Conservation (phyloP, 306 rosid species). For the Dryas octopetala region DNA sequence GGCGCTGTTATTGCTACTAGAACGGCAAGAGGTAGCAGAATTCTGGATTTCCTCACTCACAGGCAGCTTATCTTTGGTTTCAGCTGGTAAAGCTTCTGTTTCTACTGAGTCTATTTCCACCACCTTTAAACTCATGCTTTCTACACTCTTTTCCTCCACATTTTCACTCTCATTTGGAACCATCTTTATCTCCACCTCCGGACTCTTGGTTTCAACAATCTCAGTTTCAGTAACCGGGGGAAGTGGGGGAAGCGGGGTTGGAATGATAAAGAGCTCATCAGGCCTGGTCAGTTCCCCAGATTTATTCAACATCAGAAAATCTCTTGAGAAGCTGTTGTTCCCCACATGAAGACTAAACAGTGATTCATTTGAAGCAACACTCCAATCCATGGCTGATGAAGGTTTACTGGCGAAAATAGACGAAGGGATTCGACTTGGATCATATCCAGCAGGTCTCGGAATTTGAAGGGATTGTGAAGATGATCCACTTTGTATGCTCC, state of each 20-base stretch:
- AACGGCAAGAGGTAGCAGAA: conserved; percentile 19
- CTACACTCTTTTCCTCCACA: background rate
- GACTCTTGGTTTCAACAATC: background rate
- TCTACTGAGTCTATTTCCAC: conserved; percentile 14
- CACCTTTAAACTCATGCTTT: background rate
- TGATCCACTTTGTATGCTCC: conserved; percentile 43
- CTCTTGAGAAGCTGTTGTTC: conserved; percentile 59
- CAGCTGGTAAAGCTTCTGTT: background rate
- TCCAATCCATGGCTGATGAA: conserved; percentile 57
- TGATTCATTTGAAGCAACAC: conserved; percentile 68
- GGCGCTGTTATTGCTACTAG: conserved; percentile 33
- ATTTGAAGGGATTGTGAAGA: conserved; percentile 29
- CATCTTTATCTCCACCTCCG: background rate
- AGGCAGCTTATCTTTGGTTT: background rate
- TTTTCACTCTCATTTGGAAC: background rate
- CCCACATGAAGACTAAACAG: conserved; percentile 65
- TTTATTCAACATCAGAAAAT: conserved; percentile 11
- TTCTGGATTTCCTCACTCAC: conserved; percentile 11
- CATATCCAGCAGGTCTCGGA: conserved; percentile 39
- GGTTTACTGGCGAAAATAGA: conserved; percentile 43
- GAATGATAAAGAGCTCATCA: conserved; percentile 21
- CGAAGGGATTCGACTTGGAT: conserved; percentile 58
- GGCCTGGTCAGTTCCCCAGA: conserved; percentile 43
- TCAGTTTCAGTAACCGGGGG: conserved; percentile 23
- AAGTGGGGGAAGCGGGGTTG: conserved; percentile 3